Evolutionary conservation across 2,329 filamentous ascomycete genomes (phyloP), one percentile per base, ranked within the genome.

Genomic region (Chaetomium globosum): DNA sequence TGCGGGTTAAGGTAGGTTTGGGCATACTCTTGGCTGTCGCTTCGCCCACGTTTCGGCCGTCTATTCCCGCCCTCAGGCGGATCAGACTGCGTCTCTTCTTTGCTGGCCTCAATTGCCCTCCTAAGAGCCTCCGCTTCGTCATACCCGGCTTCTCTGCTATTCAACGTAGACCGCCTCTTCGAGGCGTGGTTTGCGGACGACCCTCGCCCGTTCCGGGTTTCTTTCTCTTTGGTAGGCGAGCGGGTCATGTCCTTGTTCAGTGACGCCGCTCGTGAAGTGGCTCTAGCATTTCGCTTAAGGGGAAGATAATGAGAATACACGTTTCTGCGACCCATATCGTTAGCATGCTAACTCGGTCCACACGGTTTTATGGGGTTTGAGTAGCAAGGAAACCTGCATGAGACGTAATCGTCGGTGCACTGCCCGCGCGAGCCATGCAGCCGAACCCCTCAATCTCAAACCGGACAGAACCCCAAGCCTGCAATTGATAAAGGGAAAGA

Each of bases 81-180:
- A 12, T 81, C 81, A 13, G 81, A 77, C 56, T 83, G 81, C 12
- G 84, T 87, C 52, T 96, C 92, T 74, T 91, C 89, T 78, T 93
- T 97, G 80, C 95, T 99, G 67, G 96, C 93, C 77, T 98, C 94
- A 71, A 99, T 93, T 33, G 94, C 95, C 70, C 91, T 87, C 62
- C 93, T 87, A 48, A 99, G 78, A 73, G 93, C 89, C 75, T 96
- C 92, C 72, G 96, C 93, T 77, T 99, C 95, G 70, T 98, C 93
- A 72, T 98, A 98, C 26, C 93, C 94, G 51, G 94, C 93, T 76
- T 93, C 90, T 68, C 94, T 88, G 76, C 95, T 99, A 75, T 98
- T 97, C 92, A 98, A 97, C 7, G 95, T 99, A 23, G 93, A 97
- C 31, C 95, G 87, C 66, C 95, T 87, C 76, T 97, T 98, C 46